phyloP scores from a whole-genome alignment of 2,329 filamentous ascomycete species.

The Sporothrix brunneoviolacea region DNA sequence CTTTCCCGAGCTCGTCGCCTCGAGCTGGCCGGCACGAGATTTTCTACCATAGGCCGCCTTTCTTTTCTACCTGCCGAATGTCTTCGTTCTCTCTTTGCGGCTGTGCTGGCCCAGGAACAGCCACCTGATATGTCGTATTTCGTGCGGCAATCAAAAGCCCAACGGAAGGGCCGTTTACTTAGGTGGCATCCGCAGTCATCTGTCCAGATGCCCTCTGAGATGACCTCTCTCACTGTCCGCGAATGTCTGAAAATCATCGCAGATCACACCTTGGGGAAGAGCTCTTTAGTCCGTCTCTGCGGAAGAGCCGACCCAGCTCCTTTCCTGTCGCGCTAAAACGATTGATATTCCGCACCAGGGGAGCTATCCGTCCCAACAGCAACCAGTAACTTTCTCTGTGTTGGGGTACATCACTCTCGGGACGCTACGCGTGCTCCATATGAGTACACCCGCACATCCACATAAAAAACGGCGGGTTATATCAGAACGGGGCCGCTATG shows the following conservation, averaged over 20 bases:
- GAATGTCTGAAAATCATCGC: background rate
- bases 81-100: background rate
- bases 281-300: background rate
- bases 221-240: no score
- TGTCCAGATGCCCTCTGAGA: no score
- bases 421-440: no score
- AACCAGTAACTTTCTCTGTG: background rate
- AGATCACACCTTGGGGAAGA: background rate
- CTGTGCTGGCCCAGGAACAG: no score
- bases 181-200: no score
- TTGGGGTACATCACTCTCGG: no score
- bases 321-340: conserved; percentile 1
- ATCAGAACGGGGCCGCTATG: background rate
- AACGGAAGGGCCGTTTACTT: background rate
- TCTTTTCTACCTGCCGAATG: no score
- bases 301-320: conserved; percentile 3
- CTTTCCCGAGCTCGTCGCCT: no score
- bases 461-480: background rate
- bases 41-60: conserved; percentile 3
- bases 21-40: no score
- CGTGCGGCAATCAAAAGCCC: background rate
- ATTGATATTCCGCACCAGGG: conserved; percentile 3
- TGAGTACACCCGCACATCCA: background rate
- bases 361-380: conserved; percentile 5
- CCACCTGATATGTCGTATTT: background rate